A percentile compares a stretch with the other conserved stretches of the same genome.
These are phyloP conservation scores for Lathyrus tuberosus DNA, from an alignment of 306 rosid species.

Conservation along the genomic window DNA sequence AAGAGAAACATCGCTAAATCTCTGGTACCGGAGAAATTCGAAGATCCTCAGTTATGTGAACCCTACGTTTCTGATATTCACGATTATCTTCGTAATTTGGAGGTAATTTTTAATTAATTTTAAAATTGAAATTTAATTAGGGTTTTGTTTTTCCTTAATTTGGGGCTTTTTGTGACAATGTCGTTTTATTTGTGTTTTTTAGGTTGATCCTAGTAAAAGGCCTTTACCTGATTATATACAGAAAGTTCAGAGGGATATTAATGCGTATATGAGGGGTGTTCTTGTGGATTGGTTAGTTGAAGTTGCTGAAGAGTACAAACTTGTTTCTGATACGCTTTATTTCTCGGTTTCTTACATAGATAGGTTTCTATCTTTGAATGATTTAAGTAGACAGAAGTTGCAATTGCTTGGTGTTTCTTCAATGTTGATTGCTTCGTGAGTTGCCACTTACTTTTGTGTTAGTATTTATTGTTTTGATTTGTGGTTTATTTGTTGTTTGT, in stretches of 20 bases:
- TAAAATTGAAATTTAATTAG: background rate
- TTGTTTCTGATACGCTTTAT: slow-evolving; percentile 72
- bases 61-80: slow-evolving; percentile 74
- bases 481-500: no score
- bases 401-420: slow-evolving; percentile 79
- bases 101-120: slow-evolving; percentile 47
- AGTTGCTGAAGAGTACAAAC: slow-evolving; percentile 87
- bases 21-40: slow-evolving; percentile 21
- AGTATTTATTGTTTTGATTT: no score
- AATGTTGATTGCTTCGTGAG: no score
- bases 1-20: slow-evolving; percentile 22
- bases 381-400: slow-evolving; percentile 53
- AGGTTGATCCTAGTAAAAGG: slow-evolving; percentile 69
- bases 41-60: slow-evolving; percentile 62
- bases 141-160: background rate
- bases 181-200: background rate
- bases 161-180: slow-evolving; percentile 1
- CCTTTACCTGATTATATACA: slow-evolving; percentile 66
- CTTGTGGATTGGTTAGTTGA: slow-evolving; percentile 93
- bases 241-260: slow-evolving; percentile 71
- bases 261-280: slow-evolving; percentile 73
- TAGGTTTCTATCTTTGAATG: slow-evolving; percentile 61
- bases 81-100: slow-evolving; percentile 67
- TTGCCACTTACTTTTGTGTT: no score
- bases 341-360: slow-evolving; percentile 66